phyloP scores from a whole-genome alignment of 1,284 basidiomycete species.

The Cutaneotrichosporon sp. region DNA sequence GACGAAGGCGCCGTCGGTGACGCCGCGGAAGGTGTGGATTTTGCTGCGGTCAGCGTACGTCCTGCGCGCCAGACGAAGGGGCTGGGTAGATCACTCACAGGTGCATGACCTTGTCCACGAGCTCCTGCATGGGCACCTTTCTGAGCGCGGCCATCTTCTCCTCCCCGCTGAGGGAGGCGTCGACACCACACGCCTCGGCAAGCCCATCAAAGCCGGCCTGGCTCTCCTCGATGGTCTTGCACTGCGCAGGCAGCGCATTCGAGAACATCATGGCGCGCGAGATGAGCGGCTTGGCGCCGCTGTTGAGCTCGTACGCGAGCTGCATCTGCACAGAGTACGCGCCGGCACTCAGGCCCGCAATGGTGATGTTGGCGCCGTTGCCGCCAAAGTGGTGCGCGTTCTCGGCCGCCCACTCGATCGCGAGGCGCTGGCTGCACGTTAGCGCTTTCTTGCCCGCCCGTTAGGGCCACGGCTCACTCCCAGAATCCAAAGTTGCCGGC shows the following conservation, averaged over 20 bases:
- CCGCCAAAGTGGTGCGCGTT: slow-evolving; percentile 43
- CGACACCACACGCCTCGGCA: slow-evolving; percentile 27
- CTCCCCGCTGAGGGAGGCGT: slow-evolving; percentile 12
- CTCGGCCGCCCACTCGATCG: slow-evolving; percentile 35
- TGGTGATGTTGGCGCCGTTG: slow-evolving; percentile 38
- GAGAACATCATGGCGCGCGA: slow-evolving; percentile 30
- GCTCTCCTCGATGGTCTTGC: slow-evolving; percentile 30
- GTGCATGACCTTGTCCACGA: slow-evolving; percentile 31
- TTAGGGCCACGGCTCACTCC: slow-evolving; percentile 21
- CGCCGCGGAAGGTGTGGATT: slow-evolving; percentile 34
- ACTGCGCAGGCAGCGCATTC: slow-evolving; percentile 33
- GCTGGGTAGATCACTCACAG: slow-evolving; percentile 24
- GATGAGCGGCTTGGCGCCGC: slow-evolving; percentile 19
- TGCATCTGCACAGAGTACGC: slow-evolving; percentile 44
- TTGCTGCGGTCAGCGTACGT: slow-evolving; percentile 11
- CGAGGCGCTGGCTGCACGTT: slow-evolving; percentile 27
- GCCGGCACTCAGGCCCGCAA: slow-evolving; percentile 46
- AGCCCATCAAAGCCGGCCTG: slow-evolving; percentile 34
- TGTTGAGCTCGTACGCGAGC: slow-evolving; percentile 41
- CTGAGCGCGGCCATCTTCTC: slow-evolving; percentile 31
- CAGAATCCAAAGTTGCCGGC: slow-evolving; percentile 36
- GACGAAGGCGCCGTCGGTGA: slow-evolving; percentile 33
- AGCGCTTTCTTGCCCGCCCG: not conserved
- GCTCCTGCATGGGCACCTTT: slow-evolving; percentile 23
- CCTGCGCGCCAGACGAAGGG: not conserved